Evolutionary conservation across 2,329 filamentous ascomycete species (phyloP), one percentile per base, ranked within the genome.

Genomic region (Monosporascus sp.): DNA sequence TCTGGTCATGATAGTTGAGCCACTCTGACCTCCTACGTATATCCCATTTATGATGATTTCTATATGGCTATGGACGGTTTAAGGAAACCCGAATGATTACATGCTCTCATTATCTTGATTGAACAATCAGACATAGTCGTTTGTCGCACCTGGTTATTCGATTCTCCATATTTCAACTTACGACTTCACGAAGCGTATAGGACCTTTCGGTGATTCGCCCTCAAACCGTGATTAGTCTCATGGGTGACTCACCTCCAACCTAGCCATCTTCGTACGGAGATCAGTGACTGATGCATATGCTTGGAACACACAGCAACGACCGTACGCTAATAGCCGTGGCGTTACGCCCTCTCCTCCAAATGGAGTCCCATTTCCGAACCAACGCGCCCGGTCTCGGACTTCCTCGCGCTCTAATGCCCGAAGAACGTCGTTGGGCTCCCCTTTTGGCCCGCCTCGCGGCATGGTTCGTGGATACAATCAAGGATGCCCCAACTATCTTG

Each of bases 401-500:
- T 75, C 65, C 61, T 76, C 64, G 65, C 74, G 56, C 64, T 64
- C 66, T 9, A 59, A 60, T 16, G 57, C 50, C 16, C 60, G 66
- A 48, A 71, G 79, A 63, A 72, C 75, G 26, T 81, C 80, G 45
- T 76, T 80, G 71, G 78, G 79, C 60, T 79, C 79, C 7, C 75
- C 77, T 24, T 73, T 70, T 48, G 66, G 72, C 14, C 61, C 71
- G 4, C 69, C 72, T 19, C 74, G 74, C 59, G 58, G 59, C 57
- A 60, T 65, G 55, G 53, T 67, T 37, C 22, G 22, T 24, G 22
- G 22, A 5, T 24, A 5, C 22, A 24, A 24, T 24, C 22, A 24
- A 24, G 22, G 22, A 5, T 5, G 3, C 22, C 4, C 22, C 22
- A 24, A 3, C 22, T 24, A 24, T 24, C 4, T 24, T 3, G 22